A percentile compares a stretch with the other conserved stretches of the same genome.
These are phyloP conservation scores for Exophiala phaeomuriformis DNA, from an alignment of 2,329 filamentous ascomycete genomes.

Conservation along the genomic window DNA sequence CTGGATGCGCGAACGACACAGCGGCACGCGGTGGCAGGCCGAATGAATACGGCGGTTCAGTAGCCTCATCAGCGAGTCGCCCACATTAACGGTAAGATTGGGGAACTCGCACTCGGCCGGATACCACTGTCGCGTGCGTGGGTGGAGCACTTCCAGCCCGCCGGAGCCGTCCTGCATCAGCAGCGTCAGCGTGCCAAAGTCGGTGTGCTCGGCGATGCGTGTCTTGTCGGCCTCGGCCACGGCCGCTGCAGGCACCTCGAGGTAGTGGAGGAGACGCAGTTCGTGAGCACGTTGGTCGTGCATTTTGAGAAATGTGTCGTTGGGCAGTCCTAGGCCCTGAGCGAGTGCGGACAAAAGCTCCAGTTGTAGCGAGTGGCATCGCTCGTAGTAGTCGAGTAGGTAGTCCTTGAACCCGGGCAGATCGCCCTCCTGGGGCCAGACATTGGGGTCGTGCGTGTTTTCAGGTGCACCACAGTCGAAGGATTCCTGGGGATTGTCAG, in stretches of 20 bases:
- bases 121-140: no score
- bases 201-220: constrained; percentile 48
- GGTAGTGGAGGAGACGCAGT: constrained; percentile 55
- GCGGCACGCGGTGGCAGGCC: no score
- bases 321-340: constrained; percentile 43
- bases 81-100: no score
- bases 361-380: constrained; percentile 47
- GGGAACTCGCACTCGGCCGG: no score
- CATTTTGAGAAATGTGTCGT: constrained; percentile 40
- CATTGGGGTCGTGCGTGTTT: background rate
- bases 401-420: background rate
- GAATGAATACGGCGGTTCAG: no score
- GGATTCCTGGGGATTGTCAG: no score
- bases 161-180: constrained; percentile 49
- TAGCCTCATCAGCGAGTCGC: no score
- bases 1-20: no score
- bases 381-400: background rate
- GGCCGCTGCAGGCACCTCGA: constrained; percentile 40
- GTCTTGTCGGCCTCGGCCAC: constrained; percentile 38
- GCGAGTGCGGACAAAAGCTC: constrained; percentile 35
- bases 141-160: constrained; percentile 41
- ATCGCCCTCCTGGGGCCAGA: background rate
- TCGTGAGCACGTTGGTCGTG: constrained; percentile 54
- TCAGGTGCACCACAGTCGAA: no score
- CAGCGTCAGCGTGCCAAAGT: constrained; percentile 49